Conservation (phyloP, 2,329 filamentous ascomycete genomes). For the Phyllosticta capitalensis region DNA sequence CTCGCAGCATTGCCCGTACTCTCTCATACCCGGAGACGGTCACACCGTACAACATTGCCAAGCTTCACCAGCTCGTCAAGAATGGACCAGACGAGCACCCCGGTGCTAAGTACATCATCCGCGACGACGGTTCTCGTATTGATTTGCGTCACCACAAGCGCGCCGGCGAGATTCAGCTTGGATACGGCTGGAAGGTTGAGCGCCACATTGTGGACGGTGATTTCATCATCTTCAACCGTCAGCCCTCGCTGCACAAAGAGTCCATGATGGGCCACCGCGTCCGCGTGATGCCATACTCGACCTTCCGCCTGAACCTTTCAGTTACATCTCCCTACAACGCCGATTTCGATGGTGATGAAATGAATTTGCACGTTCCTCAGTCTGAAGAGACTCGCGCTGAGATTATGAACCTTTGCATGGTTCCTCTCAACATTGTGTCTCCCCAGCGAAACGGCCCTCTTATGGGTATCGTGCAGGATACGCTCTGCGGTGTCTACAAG, state of each 20-base stretch:
- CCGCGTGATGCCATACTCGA: slow-evolving; percentile 97
- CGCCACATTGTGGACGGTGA: slow-evolving; percentile 93
- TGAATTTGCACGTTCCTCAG: slow-evolving; percentile 99
- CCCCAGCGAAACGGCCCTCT: slow-evolving; percentile 92
- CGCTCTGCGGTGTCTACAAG: slow-evolving; percentile 93
- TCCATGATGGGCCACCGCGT: slow-evolving; percentile 99
- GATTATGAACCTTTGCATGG: slow-evolving; percentile 87
- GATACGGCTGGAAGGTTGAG: slow-evolving; percentile 98
- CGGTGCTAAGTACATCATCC: slow-evolving; percentile 92
- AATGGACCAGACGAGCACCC: slow-evolving; percentile 94
- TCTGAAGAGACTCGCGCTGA: slow-evolving; percentile 95
- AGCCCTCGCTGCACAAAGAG: slow-evolving; percentile 97
- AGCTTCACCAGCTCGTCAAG: slow-evolving; percentile 77
- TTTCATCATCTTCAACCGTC: slow-evolving; percentile 99
- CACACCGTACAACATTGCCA: slow-evolving; percentile 94
- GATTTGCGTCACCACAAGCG: slow-evolving; percentile 90
- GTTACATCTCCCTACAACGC: slow-evolving; percentile 99
- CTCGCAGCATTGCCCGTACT: slow-evolving; percentile 82
- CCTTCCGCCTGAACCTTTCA: slow-evolving; percentile 92
- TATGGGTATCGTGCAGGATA: slow-evolving; percentile 99
- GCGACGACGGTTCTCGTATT: slow-evolving; percentile 86
- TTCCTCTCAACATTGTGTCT: slow-evolving; percentile 97
- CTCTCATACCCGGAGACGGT: slow-evolving; percentile 96
- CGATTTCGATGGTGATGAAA: slow-evolving; percentile 99
- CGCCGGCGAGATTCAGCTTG: slow-evolving; percentile 72